A percentile compares a stretch with the other conserved stretches of the same genome.
phyloP scores from a whole-genome alignment of 805 yeast genomes.

The Candida peoriensis region DNA sequence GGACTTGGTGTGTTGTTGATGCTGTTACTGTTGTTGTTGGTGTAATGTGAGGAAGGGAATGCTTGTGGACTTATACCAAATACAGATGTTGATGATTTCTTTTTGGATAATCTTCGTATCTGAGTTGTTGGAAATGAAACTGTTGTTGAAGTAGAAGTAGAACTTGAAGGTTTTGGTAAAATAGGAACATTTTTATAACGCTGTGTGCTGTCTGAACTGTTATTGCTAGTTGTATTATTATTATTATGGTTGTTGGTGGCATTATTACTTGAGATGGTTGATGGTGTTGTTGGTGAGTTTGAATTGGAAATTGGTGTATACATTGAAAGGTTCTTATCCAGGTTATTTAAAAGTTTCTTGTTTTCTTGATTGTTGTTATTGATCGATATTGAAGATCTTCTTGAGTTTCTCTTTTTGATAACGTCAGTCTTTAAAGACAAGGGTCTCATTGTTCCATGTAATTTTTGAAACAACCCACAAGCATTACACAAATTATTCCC shows the following conservation, averaged over 20 bases:
- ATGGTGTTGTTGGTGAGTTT: conserved; percentile 17
- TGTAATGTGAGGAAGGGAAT: conserved; percentile 16
- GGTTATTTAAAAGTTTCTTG: conserved; percentile 11
- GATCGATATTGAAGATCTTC: conserved; percentile 20
- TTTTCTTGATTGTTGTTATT: conserved; percentile 9
- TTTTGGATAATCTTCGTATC: neutral
- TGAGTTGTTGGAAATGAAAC: conserved; percentile 3
- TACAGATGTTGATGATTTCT: conserved; percentile 5
- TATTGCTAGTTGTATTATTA: neutral
- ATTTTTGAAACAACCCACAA: conserved; percentile 84
- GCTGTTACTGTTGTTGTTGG: conserved; percentile 1
- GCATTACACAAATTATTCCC: conserved; percentile 94
- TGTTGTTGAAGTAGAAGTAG: conserved; percentile 8
- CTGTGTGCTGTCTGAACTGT: conserved; percentile 1
- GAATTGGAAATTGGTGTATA: conserved; percentile 21
- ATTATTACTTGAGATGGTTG: conserved; percentile 2
- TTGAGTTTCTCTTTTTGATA: conserved; percentile 65
- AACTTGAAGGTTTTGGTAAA: conserved; percentile 23
- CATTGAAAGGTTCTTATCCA: conserved; percentile 20
- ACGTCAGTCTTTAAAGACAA: conserved; percentile 85
- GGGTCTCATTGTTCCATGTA: conserved; percentile 92
- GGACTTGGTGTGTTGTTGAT: conserved; percentile 20
- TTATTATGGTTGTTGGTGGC: conserved; percentile 1
- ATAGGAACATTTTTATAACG: conserved; percentile 25
- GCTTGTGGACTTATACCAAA: conserved; percentile 16